Evolutionary conservation across 2,329 filamentous ascomycete species (phyloP), one percentile per base, ranked within the genome.

Genomic region (Lachnellula willkommii): DNA sequence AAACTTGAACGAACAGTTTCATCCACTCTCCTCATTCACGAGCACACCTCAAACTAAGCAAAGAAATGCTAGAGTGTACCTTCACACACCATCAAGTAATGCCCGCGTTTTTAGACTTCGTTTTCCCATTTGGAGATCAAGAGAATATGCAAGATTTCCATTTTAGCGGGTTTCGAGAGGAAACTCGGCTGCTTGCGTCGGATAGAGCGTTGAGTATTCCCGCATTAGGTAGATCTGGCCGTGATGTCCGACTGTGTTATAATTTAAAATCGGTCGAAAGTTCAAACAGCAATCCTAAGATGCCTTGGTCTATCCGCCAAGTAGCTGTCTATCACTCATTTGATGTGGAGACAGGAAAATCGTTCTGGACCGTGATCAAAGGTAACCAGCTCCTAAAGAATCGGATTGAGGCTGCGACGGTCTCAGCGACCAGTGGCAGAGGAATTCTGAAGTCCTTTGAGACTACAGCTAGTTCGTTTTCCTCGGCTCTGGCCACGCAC

Each of bases 341-440:
- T 48, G 74, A 77, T 56, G 20, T 72, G 1, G 55, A 67, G 17
- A 69, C 60, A 22, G 67, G 68, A 2, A 60, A 60, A 32, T 50
- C 67, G 4, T 55, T 68, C 0, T 76, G 74, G 74, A 64, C 74
- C 6, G 60, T 70, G 8, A 56, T 73, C 6, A 75, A 76, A 61
- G 74, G 59, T 2, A 70, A 74, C 50, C 52, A 63, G 1, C 12
- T 68, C 1, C 67, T 75, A 8, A 66, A 66, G 43, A 36, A 67
- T 2, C 63, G 71, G 14, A 61, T 74, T 3, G 53, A 55, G 11
- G 60, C 61, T 40, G 58, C 58, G 3, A 63, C 62, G 5, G 32
- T 54, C 12, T 24, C 53, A 4, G 40, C 26, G 3, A 28, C 22
- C 17, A 35, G 20, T 2, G 12, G 20, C 20, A 17, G 12, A 36